Percentiles rank a stretch among this genome's conserved stretches.
These are phyloP conservation scores for Nidularia pulvinata DNA, from an alignment of 768 basidiomycete species.

Conservation along the genomic window DNA sequence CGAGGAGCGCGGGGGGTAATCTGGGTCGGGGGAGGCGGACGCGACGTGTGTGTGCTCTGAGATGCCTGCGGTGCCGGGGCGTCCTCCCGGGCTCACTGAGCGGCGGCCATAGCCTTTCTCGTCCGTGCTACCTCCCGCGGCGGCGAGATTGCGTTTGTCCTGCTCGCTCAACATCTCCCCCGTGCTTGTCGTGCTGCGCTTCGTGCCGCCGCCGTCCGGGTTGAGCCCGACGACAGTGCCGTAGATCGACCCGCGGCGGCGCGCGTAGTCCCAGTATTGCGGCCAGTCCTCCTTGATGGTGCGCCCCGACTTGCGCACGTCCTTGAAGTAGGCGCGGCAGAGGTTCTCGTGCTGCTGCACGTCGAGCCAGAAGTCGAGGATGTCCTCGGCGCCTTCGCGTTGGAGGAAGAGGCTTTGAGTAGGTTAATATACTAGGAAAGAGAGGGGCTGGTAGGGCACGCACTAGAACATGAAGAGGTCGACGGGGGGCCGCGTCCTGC, in stretches of 20 bases:
- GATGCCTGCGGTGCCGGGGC: slow-evolving; percentile 40
- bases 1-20: slow-evolving; percentile 57
- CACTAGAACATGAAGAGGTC: slow-evolving; percentile 99
- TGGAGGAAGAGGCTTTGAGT: slow-evolving; percentile 87
- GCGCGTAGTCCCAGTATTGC: slow-evolving; percentile 95
- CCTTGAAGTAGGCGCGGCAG: slow-evolving; percentile 99
- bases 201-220: slow-evolving; percentile 52
- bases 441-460: slow-evolving; percentile 30
- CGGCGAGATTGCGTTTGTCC: slow-evolving; percentile 66
- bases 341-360: slow-evolving; percentile 99
- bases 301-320: slow-evolving; percentile 92
- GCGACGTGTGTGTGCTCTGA: slow-evolving; percentile 45
- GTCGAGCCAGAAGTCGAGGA: slow-evolving; percentile 98
- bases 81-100: slow-evolving; percentile 51
- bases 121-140: slow-evolving; percentile 31
- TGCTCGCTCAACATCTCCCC: slow-evolving; percentile 67
- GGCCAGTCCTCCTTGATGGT: slow-evolving; percentile 98
- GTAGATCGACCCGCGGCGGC: slow-evolving; percentile 90
- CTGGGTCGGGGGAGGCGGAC: slow-evolving; percentile 37
- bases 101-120: slow-evolving; percentile 48
- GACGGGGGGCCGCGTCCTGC: slow-evolving; percentile 91
- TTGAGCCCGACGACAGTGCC: slow-evolving; percentile 84
- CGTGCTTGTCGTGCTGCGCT: slow-evolving; percentile 85
- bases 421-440: not conserved
- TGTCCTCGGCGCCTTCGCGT: slow-evolving; percentile 94